Conservation (phyloP, 2,329 filamentous ascomycete species). For the Gliomastix tumulicola region DNA sequence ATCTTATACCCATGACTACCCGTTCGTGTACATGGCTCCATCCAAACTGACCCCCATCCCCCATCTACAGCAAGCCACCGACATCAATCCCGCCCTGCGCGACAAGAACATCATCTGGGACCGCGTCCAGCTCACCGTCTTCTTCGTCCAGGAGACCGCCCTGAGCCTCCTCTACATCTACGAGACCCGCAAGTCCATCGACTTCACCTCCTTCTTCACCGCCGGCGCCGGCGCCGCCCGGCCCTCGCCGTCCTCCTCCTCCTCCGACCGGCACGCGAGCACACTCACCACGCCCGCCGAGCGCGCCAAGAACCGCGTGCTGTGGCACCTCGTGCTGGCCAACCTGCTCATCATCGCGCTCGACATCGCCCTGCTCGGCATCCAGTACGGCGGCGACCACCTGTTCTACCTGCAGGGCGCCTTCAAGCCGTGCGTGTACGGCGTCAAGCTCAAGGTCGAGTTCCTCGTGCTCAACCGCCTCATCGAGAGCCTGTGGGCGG, state of each 20-base stretch:
- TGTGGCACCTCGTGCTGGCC: constrained; percentile 26
- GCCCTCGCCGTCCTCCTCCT: constrained; percentile 4
- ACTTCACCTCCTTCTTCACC: not conserved
- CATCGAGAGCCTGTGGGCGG: constrained; percentile 3
- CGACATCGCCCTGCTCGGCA: constrained; percentile 21
- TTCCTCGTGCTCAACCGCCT: constrained; percentile 24
- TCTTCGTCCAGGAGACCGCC: constrained; percentile 42
- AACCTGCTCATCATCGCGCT: constrained; percentile 29
- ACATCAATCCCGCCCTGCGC: constrained; percentile 13
- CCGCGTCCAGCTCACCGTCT: constrained; percentile 43
- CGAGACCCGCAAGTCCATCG: constrained; percentile 37
- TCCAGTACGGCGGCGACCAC: constrained; percentile 15
- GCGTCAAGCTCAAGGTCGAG: constrained; percentile 27
- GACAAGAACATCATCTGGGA: constrained; percentile 29
- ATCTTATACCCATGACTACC: not conserved
- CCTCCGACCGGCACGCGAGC: constrained; percentile 5
- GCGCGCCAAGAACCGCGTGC: constrained; percentile 10
- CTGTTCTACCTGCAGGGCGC: constrained; percentile 13
- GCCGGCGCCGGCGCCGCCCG: too few species aligned
- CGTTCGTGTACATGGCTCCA: not conserved
- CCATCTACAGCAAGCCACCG: constrained; percentile 40
- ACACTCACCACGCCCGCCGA: constrained; percentile 34
- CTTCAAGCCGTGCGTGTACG: constrained; percentile 20
- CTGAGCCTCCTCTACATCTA: constrained; percentile 41
- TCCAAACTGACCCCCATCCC: constrained; percentile 1